Evolutionary conservation across 345 rosid species (phyloP), one percentile per base, ranked within the genome.

Genomic region (Mallotus nudiflorus): DNA sequence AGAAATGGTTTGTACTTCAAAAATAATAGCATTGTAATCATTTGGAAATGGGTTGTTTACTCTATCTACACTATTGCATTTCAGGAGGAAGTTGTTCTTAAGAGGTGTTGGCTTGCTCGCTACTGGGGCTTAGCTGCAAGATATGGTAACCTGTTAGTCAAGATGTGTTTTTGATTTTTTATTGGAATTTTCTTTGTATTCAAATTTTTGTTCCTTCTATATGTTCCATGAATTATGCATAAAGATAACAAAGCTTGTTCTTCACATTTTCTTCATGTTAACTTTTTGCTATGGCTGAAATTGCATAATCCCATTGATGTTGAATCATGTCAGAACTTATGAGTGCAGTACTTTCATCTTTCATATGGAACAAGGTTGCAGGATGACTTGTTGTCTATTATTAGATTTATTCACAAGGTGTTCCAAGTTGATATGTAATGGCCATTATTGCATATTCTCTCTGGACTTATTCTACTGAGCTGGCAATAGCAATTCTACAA

Each of bases 91-190:
- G 98, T 96, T 68, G 99, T 96, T 63, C 75, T 96, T 75, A 96
- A 96, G 90, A 91, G 98, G 80, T 96, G 99, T 69, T 96, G 99
- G 98, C 98, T 96, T 84, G 98, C 99, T 72, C 94, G 98, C 62
- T 91, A 92, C 77, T 85, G 97, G 99, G 96, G 95, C 45, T 80
- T 96, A 73, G 97, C 97, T 69, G 93, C 86, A n/a, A 82, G 85
- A 66, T 91, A 89, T 78, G 98, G 98, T 92, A 85, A 76, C 59
- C 49, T 52, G 39, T 56, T 53, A 44, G 52, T 25, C 48, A 49
- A 39, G 10, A 62, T 18, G 22, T 28, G n/a, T 77, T 63, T 53
- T 59, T 59, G 19, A 55, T 63, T 67, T 53, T 24, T 60, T 35
- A 35, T 33, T 22, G 44, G 45, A 44, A 66, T 24, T 35, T 48